These are phyloP conservation scores for Chaetomium sp. DNA, from an alignment of 2,329 filamentous ascomycete genomes.

Conservation along the genomic window DNA sequence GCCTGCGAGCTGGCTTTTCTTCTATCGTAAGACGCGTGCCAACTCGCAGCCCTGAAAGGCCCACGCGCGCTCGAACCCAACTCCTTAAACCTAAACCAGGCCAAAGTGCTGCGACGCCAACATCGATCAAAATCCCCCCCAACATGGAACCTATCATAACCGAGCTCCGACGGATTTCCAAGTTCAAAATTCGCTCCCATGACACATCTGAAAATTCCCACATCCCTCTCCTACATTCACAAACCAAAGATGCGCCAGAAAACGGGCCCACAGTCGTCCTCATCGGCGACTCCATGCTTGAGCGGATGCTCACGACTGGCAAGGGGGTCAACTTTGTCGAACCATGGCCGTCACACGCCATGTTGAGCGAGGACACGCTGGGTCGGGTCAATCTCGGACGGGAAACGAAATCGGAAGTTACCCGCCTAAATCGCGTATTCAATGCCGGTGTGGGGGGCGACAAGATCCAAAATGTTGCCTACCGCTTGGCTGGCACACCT, in stretches of 20 bases:
- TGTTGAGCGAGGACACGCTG: slow-evolving; percentile 7
- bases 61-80: background rate
- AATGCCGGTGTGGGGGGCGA: slow-evolving; percentile 23
- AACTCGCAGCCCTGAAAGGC: background rate
- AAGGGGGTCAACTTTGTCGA: slow-evolving; percentile 6
- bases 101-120: background rate
- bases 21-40: too few relatives aligned
- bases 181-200: slow-evolving; percentile 8
- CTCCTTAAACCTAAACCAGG: background rate
- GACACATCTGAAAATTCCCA: slow-evolving; percentile 6
- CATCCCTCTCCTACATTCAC: slow-evolving; percentile 7
- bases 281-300: slow-evolving; percentile 23
- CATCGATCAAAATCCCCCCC: background rate
- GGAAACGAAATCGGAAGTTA: background rate
- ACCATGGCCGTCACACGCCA: slow-evolving; percentile 15
- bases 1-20: too few relatives aligned
- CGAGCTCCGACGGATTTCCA: background rate
- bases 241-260: background rate
- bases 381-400: background rate
- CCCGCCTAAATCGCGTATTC: slow-evolving; percentile 8
- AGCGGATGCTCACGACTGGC: slow-evolving; percentile 21
- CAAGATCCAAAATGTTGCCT: slow-evolving; percentile 20
- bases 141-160: background rate
- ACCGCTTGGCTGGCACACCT: slow-evolving; percentile 14
- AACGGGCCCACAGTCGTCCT: slow-evolving; percentile 12